These are phyloP conservation scores for Westerdykella sp. DNA, from an alignment of 2,329 filamentous ascomycete genomes.

Conservation along the genomic window DNA sequence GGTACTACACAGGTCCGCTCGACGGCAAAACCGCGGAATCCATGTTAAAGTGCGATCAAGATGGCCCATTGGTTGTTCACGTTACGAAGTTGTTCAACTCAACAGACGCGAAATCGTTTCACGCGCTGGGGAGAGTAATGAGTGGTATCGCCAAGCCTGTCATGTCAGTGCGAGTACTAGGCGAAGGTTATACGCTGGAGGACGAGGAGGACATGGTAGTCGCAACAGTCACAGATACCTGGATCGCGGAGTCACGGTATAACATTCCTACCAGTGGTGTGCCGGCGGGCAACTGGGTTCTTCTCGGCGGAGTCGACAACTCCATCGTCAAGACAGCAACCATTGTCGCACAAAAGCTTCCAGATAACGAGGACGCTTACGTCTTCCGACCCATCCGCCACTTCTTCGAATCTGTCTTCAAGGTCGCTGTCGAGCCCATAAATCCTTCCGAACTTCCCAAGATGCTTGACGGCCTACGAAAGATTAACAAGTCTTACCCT, in stretches of 20 bases:
- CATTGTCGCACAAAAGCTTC: slow-evolving; percentile 70
- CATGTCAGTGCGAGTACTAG: slow-evolving; percentile 79
- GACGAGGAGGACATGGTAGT: slow-evolving; percentile 96
- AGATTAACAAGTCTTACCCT: slow-evolving; percentile 97
- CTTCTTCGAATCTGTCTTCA: slow-evolving; percentile 96
- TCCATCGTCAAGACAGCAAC: slow-evolving; percentile 98
- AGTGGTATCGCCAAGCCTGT: slow-evolving; percentile 83
- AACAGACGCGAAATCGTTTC: slow-evolving; percentile 81
- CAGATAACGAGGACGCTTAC: slow-evolving; percentile 85
- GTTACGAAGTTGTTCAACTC: slow-evolving; percentile 91
- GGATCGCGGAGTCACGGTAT: slow-evolving; percentile 88
- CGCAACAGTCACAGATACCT: slow-evolving; percentile 77
- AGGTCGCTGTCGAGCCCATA: slow-evolving; percentile 95
- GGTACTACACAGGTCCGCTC: slow-evolving; percentile 85
- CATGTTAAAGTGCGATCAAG: slow-evolving; percentile 77
- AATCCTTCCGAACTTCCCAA: slow-evolving; percentile 97
- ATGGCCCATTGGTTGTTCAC: slow-evolving; percentile 86
- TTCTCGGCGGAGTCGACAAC: slow-evolving; percentile 92
- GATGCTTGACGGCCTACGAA: slow-evolving; percentile 94
- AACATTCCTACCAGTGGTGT: slow-evolving; percentile 87
- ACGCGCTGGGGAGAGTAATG: slow-evolving; percentile 84
- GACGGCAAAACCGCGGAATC: slow-evolving; percentile 74
- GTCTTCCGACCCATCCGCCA: slow-evolving; percentile 91
- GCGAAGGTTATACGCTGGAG: slow-evolving; percentile 91
- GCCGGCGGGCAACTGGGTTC: slow-evolving; percentile 85